These are phyloP conservation scores for Gillenia trifoliata DNA, from an alignment of 306 rosid species.

Conservation along the genomic window DNA sequence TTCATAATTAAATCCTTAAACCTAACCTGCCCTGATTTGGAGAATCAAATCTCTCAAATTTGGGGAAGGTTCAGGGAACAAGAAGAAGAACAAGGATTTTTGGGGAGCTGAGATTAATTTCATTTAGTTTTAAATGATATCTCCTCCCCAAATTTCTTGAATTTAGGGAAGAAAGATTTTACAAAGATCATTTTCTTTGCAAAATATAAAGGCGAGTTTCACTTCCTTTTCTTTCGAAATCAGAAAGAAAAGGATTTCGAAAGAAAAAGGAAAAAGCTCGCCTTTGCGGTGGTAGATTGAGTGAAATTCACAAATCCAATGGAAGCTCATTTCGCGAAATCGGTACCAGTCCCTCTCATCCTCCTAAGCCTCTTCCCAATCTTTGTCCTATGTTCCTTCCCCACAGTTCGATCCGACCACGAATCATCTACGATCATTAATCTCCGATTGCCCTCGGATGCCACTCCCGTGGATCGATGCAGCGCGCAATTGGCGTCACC, in stretches of 20 bases:
- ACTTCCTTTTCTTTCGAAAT: not conserved
- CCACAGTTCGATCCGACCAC: constrained; percentile 30
- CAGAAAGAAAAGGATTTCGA: too few relatives aligned
- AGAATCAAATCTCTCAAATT: constrained; percentile 9
- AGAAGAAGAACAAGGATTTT: not conserved
- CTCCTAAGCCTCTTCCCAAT: constrained; percentile 7
- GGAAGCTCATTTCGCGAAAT: constrained; percentile 31
- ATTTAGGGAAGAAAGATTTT: not conserved
- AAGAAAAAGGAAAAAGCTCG: constrained; percentile 26
- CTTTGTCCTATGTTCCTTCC: constrained; percentile 22
- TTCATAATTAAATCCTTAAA: not conserved
- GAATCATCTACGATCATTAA: constrained; percentile 12
- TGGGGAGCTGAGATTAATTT: not conserved
- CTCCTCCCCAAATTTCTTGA: not conserved
- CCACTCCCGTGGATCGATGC: constrained; percentile 33
- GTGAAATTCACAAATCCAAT: not conserved
- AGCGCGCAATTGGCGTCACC: constrained; percentile 5
- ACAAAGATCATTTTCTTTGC: not conserved
- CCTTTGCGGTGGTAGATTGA: not conserved
- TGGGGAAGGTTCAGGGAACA: constrained; percentile 18
- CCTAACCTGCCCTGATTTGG: constrained; percentile 18
- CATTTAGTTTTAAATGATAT: not conserved
- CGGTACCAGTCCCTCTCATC: constrained; percentile 10
- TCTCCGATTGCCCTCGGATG: constrained; percentile 38
- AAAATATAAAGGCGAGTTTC: constrained; percentile 3